Conservation (phyloP, 495 filamentous ascomycete species). For the Delitschia confertaspora region DNA sequence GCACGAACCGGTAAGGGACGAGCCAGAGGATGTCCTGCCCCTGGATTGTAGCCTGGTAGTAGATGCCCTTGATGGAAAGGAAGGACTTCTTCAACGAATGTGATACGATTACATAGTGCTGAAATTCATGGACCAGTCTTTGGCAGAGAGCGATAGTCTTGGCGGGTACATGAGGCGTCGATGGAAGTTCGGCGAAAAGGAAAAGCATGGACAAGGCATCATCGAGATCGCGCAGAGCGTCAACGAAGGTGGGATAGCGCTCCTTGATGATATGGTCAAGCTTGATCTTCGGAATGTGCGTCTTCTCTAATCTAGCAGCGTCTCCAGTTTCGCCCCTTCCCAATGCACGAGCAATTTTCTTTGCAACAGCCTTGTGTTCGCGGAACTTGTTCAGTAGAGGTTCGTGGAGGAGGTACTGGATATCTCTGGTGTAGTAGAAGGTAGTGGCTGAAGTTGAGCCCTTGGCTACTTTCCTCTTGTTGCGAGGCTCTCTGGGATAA, state of each 20-base stretch:
- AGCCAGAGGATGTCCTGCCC: slow-evolving; percentile 98
- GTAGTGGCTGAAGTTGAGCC: slow-evolving; percentile 81
- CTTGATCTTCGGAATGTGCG: slow-evolving; percentile 71
- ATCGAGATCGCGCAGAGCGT: slow-evolving; percentile 89
- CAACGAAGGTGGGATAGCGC: slow-evolving; percentile 93
- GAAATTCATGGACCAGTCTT: slow-evolving; percentile 82
- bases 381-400: slow-evolving; percentile 92
- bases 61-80: slow-evolving; percentile 97
- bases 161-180: slow-evolving; percentile 71
- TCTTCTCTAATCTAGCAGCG: slow-evolving; percentile 76
- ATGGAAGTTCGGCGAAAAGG: slow-evolving; percentile 93
- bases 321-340: slow-evolving; percentile 85
- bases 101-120: slow-evolving; percentile 90
- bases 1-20: slow-evolving; percentile 94
- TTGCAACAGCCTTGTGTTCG: slow-evolving; percentile 89
- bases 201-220: slow-evolving; percentile 95
- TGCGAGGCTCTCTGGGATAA: slow-evolving; percentile 91
- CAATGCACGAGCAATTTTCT: slow-evolving; percentile 88
- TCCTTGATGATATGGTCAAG: slow-evolving; percentile 96
- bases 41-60: slow-evolving; percentile 96
- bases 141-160: slow-evolving; percentile 93
- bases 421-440: slow-evolving; percentile 98
- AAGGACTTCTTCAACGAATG: slow-evolving; percentile 90
- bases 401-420: slow-evolving; percentile 95
- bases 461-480: slow-evolving; percentile 93